Base-by-base conservation (phyloP, 768 basidiomycete genomes). In the Psilocybe cubensis region DNA sequence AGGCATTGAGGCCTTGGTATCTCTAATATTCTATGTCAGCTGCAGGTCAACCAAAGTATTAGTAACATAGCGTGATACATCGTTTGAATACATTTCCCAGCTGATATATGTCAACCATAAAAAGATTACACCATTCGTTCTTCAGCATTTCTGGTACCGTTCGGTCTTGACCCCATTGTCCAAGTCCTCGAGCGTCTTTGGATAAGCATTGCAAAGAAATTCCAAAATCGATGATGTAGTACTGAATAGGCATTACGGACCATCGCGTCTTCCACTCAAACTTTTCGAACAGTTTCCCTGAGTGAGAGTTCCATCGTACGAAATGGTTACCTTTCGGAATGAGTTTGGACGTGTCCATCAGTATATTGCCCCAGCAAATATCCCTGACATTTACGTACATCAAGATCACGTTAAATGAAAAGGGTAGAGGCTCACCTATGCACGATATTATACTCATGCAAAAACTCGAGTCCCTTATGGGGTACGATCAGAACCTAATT, bases 81-180 rank as follows among this genome's bases (percentile, higher is more conserved):
- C 29, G 49, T 17, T 50, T 44, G 12, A 68, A 12, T 1, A 62
- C 58, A 35, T 63, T 65, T 4, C 72, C 70, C 5, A 74, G 47
- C 29, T 69, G 66, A 45, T 68, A 73, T 1, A 73, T 52, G 54
- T 73, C 73, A 2, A 69, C 59, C 24, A 57, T 64, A 57, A 70
- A 73, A 1, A 67, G 66, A 49, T 74, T 61, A 25, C 64, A 71
- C 2, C 59, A 63, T 3, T 44, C 35, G 14, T 44, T 40, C 4
- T n/a, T 18, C 9, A 62, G 64, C 20, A 69, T 52, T 56, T 74
- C 71, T 0, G 73, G 72, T 14, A 68, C 69, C 6, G 64, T 60
- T 18, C 40, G 29, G 29, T 70, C 69, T 45, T 70, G 70, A 0
- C 68, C 68, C 47, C 47, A 49, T 1, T 52, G 11, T 1, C 65